Evolutionary conservation across 345 rosid species (phyloP).

Genomic region (Mercurialis annua): DNA sequence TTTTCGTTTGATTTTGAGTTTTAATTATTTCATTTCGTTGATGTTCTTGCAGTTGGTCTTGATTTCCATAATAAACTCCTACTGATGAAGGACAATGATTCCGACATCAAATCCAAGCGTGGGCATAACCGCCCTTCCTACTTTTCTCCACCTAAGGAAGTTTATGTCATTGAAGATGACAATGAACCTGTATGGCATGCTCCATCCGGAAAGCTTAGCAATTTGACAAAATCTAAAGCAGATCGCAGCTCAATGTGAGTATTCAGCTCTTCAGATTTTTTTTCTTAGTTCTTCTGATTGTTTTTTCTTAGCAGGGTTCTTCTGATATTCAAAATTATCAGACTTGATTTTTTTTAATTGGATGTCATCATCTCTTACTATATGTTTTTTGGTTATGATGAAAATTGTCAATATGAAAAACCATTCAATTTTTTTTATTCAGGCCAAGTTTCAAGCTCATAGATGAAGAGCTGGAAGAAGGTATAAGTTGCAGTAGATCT

Average conservation of each 20-base stretch:
- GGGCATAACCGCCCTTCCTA: conserved; percentile 37
- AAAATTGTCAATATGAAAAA: not conserved
- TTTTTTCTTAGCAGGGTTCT: not conserved
- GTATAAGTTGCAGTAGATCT: conserved; percentile 30
- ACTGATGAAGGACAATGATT: conserved; percentile 40
- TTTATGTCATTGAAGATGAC: conserved; percentile 39
- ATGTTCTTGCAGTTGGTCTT: conserved; percentile 59
- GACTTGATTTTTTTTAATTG: not conserved
- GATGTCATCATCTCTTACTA: not conserved
- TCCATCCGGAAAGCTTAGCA: conserved; percentile 19
- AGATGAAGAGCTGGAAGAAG: conserved; percentile 74
- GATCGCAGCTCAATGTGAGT: conserved; percentile 40
- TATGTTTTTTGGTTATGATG: not conserved
- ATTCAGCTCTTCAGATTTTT: conserved; percentile 3
- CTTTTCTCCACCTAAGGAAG: conserved; percentile 39
- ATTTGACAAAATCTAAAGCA: conserved; percentile 24
- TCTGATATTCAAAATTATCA: not conserved
- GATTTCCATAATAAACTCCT: conserved; percentile 66
- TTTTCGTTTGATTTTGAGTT: not conserved
- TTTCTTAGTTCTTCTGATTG: not conserved
- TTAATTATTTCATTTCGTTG: conserved; percentile 12
- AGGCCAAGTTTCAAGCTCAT: conserved; percentile 94
- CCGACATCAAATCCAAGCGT: conserved; percentile 23
- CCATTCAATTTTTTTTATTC: conserved; percentile 26
- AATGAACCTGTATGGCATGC: conserved; percentile 28